Evolutionary conservation across 1,284 basidiomycete genomes (phyloP), one percentile per base, ranked within the genome.

Genomic region (Clitocybe nebularis): DNA sequence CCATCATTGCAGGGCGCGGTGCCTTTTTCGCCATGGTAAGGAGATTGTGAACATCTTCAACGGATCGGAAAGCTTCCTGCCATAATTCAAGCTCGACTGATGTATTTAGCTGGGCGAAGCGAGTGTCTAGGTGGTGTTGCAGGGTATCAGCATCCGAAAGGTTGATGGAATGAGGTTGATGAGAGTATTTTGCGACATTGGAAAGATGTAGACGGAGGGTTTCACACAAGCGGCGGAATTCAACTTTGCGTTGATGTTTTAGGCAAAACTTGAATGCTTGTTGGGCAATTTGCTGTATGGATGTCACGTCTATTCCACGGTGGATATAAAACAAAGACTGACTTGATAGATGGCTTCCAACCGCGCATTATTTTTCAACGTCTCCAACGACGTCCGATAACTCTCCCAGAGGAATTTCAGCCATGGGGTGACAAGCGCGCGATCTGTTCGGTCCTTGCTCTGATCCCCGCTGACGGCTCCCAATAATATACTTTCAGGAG

Each of bases 331-430:
- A 23, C 6, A 25, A 21, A 20, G 10, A 62, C 80, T 47, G 41
- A 89, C 91, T 77, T 98, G 95, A 70, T 99, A 99, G 52, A 98
- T 91, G 9, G 76, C 71, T 68, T 99, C 96, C 43, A 99, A 70
- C 35, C 95, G 77, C 32, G 93, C 90, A 63, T 98, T 99, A 67
- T 98, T 97, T 64, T 98, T 94, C 55, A 98, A 75, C 6, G 94
- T 95, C 72, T 99, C 96, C 45, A 99, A 75, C 5, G 90, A 92
- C 21, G 93, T 97, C 47, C 96, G 84, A 66, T 98, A 98, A 51
- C 92, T 92, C 75, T 99, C 95, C 93, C 94, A 99, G 21, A 95
- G 77, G 67, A 98, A 98, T 65, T 96, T 95, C 63, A 99, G 84
- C 84, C 93, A 97, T 1, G 96, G 95, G 0, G 92, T 96, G 52